Evolutionary conservation across 768 basidiomycete genomes (phyloP).

Genomic region (Pulveroboletus sp.): DNA sequence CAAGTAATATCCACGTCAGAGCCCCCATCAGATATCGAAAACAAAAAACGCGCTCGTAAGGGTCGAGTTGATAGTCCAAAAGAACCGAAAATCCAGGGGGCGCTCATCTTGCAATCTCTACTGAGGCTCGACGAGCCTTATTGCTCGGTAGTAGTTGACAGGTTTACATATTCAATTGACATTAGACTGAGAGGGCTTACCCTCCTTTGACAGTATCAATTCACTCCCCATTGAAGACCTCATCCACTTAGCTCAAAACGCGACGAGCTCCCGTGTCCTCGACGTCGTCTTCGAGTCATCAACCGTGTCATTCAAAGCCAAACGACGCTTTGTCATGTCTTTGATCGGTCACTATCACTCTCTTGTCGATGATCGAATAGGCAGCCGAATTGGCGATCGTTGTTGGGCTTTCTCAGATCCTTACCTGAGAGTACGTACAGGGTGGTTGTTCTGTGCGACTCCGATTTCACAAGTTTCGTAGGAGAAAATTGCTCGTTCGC

Average conservation of each 20-base stretch:
- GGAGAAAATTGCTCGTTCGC: constrained; percentile 89
- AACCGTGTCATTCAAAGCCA: constrained; percentile 56
- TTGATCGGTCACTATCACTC: constrained; percentile 76
- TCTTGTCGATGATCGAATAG: constrained; percentile 86
- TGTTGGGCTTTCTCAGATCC: constrained; percentile 91
- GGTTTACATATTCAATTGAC: constrained; percentile 39
- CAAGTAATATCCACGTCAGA: constrained; percentile 7
- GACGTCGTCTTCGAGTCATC: constrained; percentile 72
- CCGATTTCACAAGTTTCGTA: constrained; percentile 27
- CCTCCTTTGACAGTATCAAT: constrained; percentile 42
- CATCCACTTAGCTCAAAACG: constrained; percentile 54
- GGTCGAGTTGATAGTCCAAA: constrained; percentile 32
- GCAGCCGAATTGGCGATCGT: constrained; percentile 85
- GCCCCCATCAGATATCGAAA: constrained; percentile 8
- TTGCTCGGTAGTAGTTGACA: constrained; percentile 63
- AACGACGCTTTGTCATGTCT: constrained; percentile 65
- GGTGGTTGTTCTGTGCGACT: neutral
- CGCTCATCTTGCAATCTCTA: constrained; percentile 78
- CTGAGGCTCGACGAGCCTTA: constrained; percentile 63
- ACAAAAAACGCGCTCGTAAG: constrained; percentile 13
- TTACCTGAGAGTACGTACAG: constrained; percentile 69
- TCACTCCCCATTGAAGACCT: constrained; percentile 56
- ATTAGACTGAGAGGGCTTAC: constrained; percentile 5
- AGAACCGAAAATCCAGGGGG: constrained; percentile 78
- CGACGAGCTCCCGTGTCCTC: constrained; percentile 72